Percentiles rank a stretch among this genome's conserved stretches.
phyloP scores from a whole-genome alignment of 192 early-diverging fungal genomes.

The Coemansia sp. region DNA sequence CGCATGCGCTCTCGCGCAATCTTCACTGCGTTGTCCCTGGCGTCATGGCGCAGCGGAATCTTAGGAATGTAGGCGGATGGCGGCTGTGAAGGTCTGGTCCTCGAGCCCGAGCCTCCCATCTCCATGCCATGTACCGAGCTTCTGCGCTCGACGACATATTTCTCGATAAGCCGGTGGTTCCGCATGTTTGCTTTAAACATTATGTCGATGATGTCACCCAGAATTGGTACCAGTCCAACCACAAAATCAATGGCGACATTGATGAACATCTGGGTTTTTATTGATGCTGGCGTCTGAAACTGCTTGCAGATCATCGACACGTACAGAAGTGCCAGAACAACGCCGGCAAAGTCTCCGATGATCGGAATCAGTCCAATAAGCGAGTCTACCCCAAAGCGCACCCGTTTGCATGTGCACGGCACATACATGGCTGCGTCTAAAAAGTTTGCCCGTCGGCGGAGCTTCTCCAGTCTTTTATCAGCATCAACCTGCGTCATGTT shows the following conservation, averaged over 20 bases:
- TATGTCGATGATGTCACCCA: conserved; percentile 52
- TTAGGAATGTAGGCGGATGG: conserved; percentile 22
- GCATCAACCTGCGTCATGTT: conserved; percentile 17
- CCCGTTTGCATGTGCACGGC: conserved; percentile 36
- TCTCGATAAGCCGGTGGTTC: conserved; percentile 38
- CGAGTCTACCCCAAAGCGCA: conserved; percentile 46
- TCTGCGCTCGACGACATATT: conserved; percentile 23
- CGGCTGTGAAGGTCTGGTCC: conserved; percentile 1
- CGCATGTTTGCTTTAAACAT: conserved; percentile 53
- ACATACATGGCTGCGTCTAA: conserved; percentile 30
- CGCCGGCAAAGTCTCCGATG: conserved; percentile 46
- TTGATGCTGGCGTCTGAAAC: conserved; percentile 31
- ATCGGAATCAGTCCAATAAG: conserved; percentile 47
- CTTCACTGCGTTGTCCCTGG: conserved; percentile 9
- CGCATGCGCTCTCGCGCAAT: not conserved
- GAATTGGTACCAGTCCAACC: conserved; percentile 45
- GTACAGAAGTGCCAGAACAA: conserved; percentile 30
- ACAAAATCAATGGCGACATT: conserved; percentile 48
- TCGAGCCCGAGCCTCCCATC: conserved; percentile 5
- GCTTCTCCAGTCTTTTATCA: conserved; percentile 27
- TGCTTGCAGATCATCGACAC: conserved; percentile 24
- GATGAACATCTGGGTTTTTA: conserved; percentile 43
- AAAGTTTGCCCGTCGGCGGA: conserved; percentile 20
- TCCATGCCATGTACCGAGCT: conserved; percentile 13
- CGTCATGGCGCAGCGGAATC: conserved; percentile 12